Evolutionary conservation across 2,329 filamentous ascomycete genomes (phyloP).

Genomic region (Claviceps citrina): DNA sequence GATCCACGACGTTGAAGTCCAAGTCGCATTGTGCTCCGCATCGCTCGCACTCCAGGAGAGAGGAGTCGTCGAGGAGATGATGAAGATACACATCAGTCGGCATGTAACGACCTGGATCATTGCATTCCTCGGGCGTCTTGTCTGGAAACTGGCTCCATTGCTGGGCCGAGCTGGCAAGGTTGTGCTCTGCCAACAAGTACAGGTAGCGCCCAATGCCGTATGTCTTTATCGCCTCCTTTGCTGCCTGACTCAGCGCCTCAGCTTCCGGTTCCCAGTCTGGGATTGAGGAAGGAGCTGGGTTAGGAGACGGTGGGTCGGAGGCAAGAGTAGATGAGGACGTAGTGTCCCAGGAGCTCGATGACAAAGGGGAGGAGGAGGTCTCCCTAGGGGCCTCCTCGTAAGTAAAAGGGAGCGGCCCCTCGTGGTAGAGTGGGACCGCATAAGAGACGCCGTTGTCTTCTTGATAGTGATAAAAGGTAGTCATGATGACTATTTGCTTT

Average conservation of each 20-base stretch:
- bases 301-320: no score
- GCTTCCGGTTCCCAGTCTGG: neutral
- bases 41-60: conserved; percentile 1
- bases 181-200: conserved; percentile 2
- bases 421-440: neutral
- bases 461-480: neutral
- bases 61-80: neutral
- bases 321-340: no score
- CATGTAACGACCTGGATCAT: neutral
- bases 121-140: neutral
- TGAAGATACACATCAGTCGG: neutral
- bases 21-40: conserved; percentile 4
- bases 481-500: neutral
- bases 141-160: conserved; percentile 4
- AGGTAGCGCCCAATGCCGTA: neutral
- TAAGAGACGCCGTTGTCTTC: neutral
- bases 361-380: no score
- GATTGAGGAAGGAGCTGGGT: neutral
- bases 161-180: neutral
- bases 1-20: neutral
- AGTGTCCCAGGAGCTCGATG: no score
- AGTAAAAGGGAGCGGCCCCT: no score
- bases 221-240: neutral
- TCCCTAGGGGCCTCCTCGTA: no score
- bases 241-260: neutral